A percentile compares a stretch with the other conserved stretches of the same genome.
Evolutionary conservation across 768 basidiomycete genomes (phyloP).

Genomic region (Naganishia vishniacii): DNA sequence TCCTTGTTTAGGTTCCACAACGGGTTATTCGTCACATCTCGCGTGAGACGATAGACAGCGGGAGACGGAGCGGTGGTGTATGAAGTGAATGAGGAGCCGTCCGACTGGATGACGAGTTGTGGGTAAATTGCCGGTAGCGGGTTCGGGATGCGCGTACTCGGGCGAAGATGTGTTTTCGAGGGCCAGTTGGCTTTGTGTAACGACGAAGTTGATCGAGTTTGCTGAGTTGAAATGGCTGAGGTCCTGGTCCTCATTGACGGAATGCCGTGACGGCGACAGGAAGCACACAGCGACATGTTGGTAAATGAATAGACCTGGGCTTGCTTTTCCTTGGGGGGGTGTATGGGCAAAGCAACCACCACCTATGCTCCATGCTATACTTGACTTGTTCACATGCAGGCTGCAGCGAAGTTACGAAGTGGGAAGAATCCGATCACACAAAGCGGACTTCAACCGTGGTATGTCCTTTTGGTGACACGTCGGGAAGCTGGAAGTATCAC

Average conservation of each 20-base stretch:
- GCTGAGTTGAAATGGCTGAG: constrained; percentile 23
- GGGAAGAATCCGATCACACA: background rate
- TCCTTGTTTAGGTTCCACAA: constrained; percentile 66
- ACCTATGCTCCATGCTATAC: no score
- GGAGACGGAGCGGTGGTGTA: constrained; percentile 83
- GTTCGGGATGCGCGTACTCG: constrained; percentile 66
- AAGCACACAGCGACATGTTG: constrained; percentile 18
- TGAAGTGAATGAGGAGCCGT: constrained; percentile 80
- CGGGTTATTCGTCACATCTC: constrained; percentile 84
- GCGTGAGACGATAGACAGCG: constrained; percentile 62
- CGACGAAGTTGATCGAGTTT: constrained; percentile 56
- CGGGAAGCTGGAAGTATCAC: constrained; percentile 17
- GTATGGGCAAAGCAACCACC: no score
- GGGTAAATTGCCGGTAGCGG: constrained; percentile 81
- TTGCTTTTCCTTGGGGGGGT: no score
- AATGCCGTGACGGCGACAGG: constrained; percentile 5
- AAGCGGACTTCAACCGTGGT: background rate
- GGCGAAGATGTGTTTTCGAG: constrained; percentile 59
- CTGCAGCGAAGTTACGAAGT: no score
- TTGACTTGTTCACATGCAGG: no score
- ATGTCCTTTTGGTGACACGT: constrained; percentile 8
- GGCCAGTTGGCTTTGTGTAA: constrained; percentile 78
- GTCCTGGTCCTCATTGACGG: background rate
- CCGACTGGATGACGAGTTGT: constrained; percentile 75
- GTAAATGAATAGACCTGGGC: no score